phyloP scores from a whole-genome alignment of 768 basidiomycete genomes.

The Suillus paluster region DNA sequence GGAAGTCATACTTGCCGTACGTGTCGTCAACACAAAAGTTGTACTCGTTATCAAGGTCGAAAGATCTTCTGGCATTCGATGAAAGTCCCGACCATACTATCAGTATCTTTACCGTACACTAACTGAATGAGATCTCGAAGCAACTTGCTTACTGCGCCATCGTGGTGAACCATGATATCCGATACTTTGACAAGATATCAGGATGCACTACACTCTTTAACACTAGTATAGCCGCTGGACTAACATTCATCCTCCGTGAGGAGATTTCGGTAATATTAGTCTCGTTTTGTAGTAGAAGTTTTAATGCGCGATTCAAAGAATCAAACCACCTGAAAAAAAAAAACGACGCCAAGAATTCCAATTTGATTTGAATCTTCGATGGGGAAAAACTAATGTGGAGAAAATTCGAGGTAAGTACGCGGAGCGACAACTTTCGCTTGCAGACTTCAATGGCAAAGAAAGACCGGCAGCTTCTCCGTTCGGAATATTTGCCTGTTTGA shows the following conservation, averaged over 20 bases:
- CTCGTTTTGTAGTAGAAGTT: background rate
- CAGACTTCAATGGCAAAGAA: background rate
- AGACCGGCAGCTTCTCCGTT: background rate
- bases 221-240: background rate
- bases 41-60: slow-evolving; percentile 80
- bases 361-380: no score
- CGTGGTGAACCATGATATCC: slow-evolving; percentile 96
- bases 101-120: slow-evolving; percentile 96
- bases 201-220: background rate
- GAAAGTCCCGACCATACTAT: slow-evolving; percentile 97
- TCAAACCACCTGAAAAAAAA: background rate
- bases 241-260: background rate
- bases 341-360: no score
- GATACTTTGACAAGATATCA: slow-evolving; percentile 94
- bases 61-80: slow-evolving; percentile 93
- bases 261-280: no score
- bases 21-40: slow-evolving; percentile 93
- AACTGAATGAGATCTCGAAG: slow-evolving; percentile 96
- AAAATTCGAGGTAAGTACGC: no score
- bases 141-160: slow-evolving; percentile 97
- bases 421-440: no score
- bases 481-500: background rate
- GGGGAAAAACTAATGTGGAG: no score
- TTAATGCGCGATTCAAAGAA: no score
- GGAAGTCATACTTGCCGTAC: slow-evolving; percentile 78